Evolutionary conservation across 169 alveolate genomes (phyloP), one percentile per base, ranked within the genome.

Genomic region (Plasmodium vinckei): DNA sequence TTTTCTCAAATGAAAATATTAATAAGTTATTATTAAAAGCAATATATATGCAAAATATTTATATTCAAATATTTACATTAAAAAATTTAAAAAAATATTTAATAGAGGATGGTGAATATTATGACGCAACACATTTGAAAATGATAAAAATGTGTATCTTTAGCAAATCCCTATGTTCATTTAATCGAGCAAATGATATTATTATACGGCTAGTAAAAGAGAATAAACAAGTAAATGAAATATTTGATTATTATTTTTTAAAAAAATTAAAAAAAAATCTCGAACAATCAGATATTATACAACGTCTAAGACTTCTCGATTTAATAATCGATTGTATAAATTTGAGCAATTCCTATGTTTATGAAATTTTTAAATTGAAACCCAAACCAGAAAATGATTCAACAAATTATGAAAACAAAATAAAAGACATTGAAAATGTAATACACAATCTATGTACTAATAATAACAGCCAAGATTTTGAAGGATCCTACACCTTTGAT

Each of bases 81-180:
- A 64, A 67, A 82, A 82, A 82, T 82, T 54, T 82, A 68, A 82
- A 82, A 82, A 82, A 67, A 54, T 82, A 82, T 82, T 25, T 82
- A 15, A 54, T 65, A 60, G 84, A 82, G 42, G 90, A 82, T 65
- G 72, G 72, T 21, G 90, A 82, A 82, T 15, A 46, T 17, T 82
- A 19, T 56, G 65, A 65, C 5, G 51, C 51, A 7, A 39, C 68
- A 9, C 90, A 67, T 70, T 46, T 82, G 47, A 82, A 82, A 82
- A 82, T 82, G 90, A 82, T 82, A 17, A 82, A 82, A 68, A 39
- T 82, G 1, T 82, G 90, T 42, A 42, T 82, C 44, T 82, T 82
- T 59, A 82, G 90, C 46, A 82, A 82, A 82, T 82, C 90, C 3
- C 72, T 82, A 9, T 82, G 84, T 39, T 82, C 90, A 53, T 82